phyloP scores from a whole-genome alignment of 163 green algal genomes.

The Chlamydomonas reinhardtii region DNA sequence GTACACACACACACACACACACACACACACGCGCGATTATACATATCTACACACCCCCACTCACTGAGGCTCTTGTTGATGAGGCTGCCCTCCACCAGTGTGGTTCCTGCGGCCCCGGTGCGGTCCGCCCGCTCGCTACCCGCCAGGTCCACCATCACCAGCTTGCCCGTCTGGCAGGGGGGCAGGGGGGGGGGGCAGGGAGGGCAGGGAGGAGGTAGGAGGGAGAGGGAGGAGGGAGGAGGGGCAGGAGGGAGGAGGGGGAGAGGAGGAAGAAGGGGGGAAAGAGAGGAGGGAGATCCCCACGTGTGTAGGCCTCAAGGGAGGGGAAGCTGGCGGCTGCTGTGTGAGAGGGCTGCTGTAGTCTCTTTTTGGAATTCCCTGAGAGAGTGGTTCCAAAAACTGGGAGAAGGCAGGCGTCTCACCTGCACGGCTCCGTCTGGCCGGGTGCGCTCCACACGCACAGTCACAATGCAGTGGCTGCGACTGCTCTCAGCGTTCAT shows the following conservation, averaged over 20 bases:
- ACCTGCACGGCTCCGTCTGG: conserved; percentile 36
- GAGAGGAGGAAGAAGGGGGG: background rate
- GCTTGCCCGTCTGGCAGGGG: conserved; percentile 74
- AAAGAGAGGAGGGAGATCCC: background rate
- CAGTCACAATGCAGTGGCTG: conserved; percentile 55
- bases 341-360: too few species aligned
- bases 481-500: conserved; percentile 54
- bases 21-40: too few species aligned
- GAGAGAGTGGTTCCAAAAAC: too few species aligned
- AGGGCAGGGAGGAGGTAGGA: too few species aligned
- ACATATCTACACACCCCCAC: too few species aligned
- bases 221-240: too few species aligned
- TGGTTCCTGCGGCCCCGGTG: conserved; percentile 76
- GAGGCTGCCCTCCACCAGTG: conserved; percentile 83
- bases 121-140: conserved; percentile 82
- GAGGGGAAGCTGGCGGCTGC: too few species aligned
- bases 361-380: too few species aligned
- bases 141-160: conserved; percentile 82
- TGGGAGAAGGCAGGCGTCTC: too few species aligned
- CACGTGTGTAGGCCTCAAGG: too few species aligned
- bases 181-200: background rate
- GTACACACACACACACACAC: too few species aligned
- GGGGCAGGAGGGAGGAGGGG: background rate
- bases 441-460: conserved; percentile 39
- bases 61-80: conserved; percentile 93